A percentile compares a stretch with the other conserved stretches of the same genome.
Evolutionary conservation across 2,329 filamentous ascomycete species (phyloP).

Genomic region (Akanthomyces lecanii): DNA sequence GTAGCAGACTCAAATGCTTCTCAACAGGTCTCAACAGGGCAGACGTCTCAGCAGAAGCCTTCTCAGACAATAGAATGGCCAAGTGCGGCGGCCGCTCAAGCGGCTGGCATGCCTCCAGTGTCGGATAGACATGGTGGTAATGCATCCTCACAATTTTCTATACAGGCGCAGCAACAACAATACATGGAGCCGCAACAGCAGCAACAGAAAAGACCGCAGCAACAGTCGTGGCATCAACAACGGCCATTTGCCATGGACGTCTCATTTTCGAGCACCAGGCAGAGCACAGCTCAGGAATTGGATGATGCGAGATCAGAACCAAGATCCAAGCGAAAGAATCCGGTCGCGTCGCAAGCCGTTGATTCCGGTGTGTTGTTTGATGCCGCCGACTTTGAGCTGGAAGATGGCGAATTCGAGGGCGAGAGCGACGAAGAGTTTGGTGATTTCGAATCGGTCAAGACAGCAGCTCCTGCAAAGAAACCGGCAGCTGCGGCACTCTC

Average conservation of each 20-base stretch:
- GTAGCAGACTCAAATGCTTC: slow-evolving; percentile 39
- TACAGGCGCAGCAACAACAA: not conserved
- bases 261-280: not conserved
- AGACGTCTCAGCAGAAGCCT: not conserved
- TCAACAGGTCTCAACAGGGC: not conserved
- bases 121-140: not conserved
- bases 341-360: slow-evolving; percentile 17
- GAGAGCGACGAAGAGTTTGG: slow-evolving; percentile 46
- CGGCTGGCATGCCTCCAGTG: not conserved
- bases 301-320: slow-evolving; percentile 2
- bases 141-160: not conserved
- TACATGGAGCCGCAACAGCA: not conserved
- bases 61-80: slow-evolving; percentile 3
- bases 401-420: slow-evolving; percentile 36
- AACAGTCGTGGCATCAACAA: not conserved
- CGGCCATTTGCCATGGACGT: not conserved
- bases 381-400: slow-evolving; percentile 50
- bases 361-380: slow-evolving; percentile 63
- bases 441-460: slow-evolving; percentile 51
- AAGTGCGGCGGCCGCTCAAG: slow-evolving; percentile 10
- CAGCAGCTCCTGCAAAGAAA: slow-evolving; percentile 19
- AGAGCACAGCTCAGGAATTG: not conserved
- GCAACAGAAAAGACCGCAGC: not conserved
- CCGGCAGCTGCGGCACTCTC: slow-evolving; percentile 22
- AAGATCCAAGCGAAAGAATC: slow-evolving; percentile 24